Base-by-base conservation (phyloP, 1,284 basidiomycete genomes). In the Rhizopogon parksii region DNA sequence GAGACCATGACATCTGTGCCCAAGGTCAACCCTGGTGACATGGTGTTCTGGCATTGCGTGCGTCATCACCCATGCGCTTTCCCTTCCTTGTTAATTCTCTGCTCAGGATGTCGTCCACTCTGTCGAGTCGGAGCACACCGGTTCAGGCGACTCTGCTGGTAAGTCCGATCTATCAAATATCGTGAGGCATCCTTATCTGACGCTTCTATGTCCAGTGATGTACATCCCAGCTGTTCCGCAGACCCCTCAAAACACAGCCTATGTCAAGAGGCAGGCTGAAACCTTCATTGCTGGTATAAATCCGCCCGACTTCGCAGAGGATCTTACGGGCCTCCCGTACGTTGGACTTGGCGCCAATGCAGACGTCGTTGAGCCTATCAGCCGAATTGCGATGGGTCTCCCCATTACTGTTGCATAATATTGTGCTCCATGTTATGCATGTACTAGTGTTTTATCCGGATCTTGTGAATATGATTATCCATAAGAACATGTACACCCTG, bases 11-110 rank as follows among this genome's bases (percentile, higher is more conserved):
- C 81, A 2, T 83, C 86, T 2, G 72, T 88, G 9, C 87, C 88
- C 0, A 75, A 74, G 53, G 88, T 91, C 6, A 71, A 74, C 36
- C 89, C 91, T 0, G 91, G 91, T 2, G 90, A 93, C 61, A 82
- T 85, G 64, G 88, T 90, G 1, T 91, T 90, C 71, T 93, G 90
- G 90, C 91, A 92, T 64, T 88, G 84, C 59, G 79, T 75, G 49
- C 47, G 70, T 52, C 4, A 14, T 6, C 35, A 5, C 40, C 25
- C 15, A 27, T 36, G 2, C 14, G 7, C 21, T 37, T 32, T 11
- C 7, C 25, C 0, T 35, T 11, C 15, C 40, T 17, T 40, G 45
- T 37, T 46, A 3, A 56, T 27, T 11, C 3, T n/a, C 19, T 1
- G 12, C 17, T 9, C 52, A 71, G 75, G 87, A 92, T 64, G 77